These are phyloP conservation scores for Camelina neglecta DNA, from an alignment of 345 rosid species.

Conservation along the genomic window DNA sequence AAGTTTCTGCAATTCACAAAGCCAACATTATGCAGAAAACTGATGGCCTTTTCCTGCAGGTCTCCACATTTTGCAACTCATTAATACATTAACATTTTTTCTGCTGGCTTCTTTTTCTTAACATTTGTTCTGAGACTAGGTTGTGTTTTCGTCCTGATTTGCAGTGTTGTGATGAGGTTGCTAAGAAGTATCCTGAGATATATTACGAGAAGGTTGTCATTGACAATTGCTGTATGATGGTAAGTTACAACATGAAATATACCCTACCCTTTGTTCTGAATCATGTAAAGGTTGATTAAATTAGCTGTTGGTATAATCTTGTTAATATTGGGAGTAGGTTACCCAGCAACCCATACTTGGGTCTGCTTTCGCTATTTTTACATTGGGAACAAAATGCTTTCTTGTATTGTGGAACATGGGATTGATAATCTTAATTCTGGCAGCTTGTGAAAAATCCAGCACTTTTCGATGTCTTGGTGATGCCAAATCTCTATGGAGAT, in stretches of 20 bases:
- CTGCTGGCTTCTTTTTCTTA: slow-evolving; percentile 10
- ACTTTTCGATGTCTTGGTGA: slow-evolving; percentile 91
- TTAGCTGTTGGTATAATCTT: not conserved
- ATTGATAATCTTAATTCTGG: slow-evolving; percentile 7
- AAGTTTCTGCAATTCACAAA: slow-evolving; percentile 97
- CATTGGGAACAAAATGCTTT: not conserved
- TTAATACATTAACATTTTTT: not conserved
- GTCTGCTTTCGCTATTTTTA: not conserved
- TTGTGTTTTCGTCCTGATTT: slow-evolving; percentile 18
- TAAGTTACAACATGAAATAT: slow-evolving; percentile 46
- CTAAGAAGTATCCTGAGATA: slow-evolving; percentile 93
- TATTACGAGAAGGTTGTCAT: slow-evolving; percentile 93
- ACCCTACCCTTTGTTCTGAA: slow-evolving; percentile 3
- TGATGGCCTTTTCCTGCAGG: slow-evolving; percentile 98
- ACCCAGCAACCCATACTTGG: not conserved
- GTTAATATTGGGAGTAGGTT: not conserved
- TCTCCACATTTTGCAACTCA: slow-evolving; percentile 38
- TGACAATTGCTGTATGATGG: slow-evolving; percentile 99
- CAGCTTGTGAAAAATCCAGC: slow-evolving; percentile 99
- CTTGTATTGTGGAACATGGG: slow-evolving; percentile 19
- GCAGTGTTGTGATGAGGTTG: slow-evolving; percentile 98
- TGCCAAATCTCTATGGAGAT: slow-evolving; percentile 99
- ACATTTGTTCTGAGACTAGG: slow-evolving; percentile 11
- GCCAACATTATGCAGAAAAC: slow-evolving; percentile 99
- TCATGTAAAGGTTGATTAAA: not conserved